phyloP scores from a whole-genome alignment of 169 alveolate species.

The Cryptosporidium viatorum region DNA sequence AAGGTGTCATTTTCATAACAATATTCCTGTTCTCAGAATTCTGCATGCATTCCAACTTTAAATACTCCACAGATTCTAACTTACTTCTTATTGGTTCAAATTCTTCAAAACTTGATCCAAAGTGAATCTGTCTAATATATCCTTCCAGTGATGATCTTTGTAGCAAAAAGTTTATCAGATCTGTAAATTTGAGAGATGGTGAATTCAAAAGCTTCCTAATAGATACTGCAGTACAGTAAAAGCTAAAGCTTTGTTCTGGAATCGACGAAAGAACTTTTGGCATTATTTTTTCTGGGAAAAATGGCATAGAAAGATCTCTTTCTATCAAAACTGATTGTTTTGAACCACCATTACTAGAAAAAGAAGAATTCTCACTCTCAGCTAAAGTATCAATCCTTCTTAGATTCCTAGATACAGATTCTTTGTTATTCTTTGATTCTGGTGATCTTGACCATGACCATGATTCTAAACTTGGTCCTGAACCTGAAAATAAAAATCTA shows the following conservation, averaged over 20 bases:
- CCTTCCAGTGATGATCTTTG: slow-evolving; percentile 23
- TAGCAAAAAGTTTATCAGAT: slow-evolving; percentile 23
- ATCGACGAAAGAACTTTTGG: slow-evolving; percentile 12
- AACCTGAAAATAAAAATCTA: slow-evolving; percentile 5
- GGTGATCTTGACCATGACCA: neutral
- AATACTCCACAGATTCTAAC: slow-evolving; percentile 4
- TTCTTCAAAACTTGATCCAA: slow-evolving; percentile 37
- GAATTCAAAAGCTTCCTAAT: neutral
- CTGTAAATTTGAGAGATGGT: neutral
- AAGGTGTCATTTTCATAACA: neutral
- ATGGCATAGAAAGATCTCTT: neutral
- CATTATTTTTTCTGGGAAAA: neutral
- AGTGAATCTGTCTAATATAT: slow-evolving; percentile 29
- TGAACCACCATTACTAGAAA: neutral
- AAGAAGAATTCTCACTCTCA: too few relatives aligned
- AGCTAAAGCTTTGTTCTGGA: neutral
- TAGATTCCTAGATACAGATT: neutral
- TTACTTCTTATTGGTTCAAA: slow-evolving; percentile 11
- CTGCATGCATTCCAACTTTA: slow-evolving; percentile 1
- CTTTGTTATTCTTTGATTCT: neutral
- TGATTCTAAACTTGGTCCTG: neutral
- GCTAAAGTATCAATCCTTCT: neutral
- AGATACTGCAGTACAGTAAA: slow-evolving; percentile 22
- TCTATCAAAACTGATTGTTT: neutral
- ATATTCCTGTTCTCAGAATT: neutral